phyloP scores from a whole-genome alignment of 176 grass and related monocot species.

The Rhynchospora pubera region DNA sequence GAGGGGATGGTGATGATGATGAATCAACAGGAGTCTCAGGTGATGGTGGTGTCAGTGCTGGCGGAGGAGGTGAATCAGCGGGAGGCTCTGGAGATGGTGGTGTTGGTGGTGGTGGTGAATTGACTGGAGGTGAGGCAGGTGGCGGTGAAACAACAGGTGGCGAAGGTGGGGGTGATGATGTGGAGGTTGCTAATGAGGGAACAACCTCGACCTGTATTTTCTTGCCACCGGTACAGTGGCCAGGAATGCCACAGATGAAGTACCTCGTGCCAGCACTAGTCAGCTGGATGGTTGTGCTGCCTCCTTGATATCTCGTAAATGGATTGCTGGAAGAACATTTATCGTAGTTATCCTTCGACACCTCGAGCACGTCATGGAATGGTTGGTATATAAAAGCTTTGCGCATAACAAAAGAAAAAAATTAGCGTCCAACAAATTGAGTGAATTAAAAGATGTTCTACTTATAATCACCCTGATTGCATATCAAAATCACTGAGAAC shows the following conservation, averaged over 20 bases:
- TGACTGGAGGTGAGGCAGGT: neutral
- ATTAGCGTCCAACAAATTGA: neutral
- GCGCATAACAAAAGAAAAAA: neutral
- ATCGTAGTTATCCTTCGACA: constrained; percentile 5
- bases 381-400: constrained; percentile 20
- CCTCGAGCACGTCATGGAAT: constrained; percentile 26
- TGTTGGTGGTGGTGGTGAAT: neutral
- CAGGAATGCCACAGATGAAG: constrained; percentile 28
- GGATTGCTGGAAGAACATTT: constrained; percentile 1
- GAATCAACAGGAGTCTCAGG: neutral
- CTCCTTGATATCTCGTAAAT: constrained; percentile 7
- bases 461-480: neutral
- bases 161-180: neutral
- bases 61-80: neutral
- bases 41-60: neutral
- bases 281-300: constrained; percentile 14
- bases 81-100: neutral
- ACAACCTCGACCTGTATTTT: constrained; percentile 20
- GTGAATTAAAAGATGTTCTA: neutral
- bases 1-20: neutral
- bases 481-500: neutral
- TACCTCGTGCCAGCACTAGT: neutral
- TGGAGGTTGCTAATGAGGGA: neutral
- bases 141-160: neutral
- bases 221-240: constrained; percentile 21